These are phyloP conservation scores for Pulveroboletus ravenelii DNA, from an alignment of 768 basidiomycete genomes.

Conservation along the genomic window DNA sequence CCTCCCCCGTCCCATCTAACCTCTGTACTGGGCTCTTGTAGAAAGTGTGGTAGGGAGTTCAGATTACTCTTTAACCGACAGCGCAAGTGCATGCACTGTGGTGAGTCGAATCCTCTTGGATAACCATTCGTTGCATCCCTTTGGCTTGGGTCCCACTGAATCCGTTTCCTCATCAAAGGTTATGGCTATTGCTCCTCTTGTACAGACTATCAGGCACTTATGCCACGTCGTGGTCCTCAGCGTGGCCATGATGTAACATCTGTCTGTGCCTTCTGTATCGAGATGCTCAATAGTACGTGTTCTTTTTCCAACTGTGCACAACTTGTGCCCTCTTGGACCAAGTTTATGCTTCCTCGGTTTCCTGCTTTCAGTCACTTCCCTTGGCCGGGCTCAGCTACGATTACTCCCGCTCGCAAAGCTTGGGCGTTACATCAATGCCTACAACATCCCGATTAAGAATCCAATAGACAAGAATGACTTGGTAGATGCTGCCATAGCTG, in stretches of 20 bases:
- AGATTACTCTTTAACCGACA: slow-evolving; percentile 59
- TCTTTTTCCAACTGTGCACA: not conserved
- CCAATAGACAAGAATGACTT: slow-evolving; percentile 78
- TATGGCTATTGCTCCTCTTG: slow-evolving; percentile 70
- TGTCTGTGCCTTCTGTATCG: slow-evolving; percentile 75
- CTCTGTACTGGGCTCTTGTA: slow-evolving; percentile 40
- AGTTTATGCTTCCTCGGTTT: not conserved
- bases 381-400: slow-evolving; percentile 53
- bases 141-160: not conserved
- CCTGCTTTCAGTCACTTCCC: slow-evolving; percentile 56
- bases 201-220: slow-evolving; percentile 70
- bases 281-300: slow-evolving; percentile 56
- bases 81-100: slow-evolving; percentile 71
- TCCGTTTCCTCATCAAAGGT: slow-evolving; percentile 38
- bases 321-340: not conserved
- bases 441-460: slow-evolving; percentile 57
- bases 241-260: slow-evolving; percentile 60
- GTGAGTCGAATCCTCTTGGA: slow-evolving; percentile 35
- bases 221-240: slow-evolving; percentile 52
- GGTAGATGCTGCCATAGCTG: slow-evolving; percentile 55
- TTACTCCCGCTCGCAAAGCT: slow-evolving; percentile 54
- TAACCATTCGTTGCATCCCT: not conserved
- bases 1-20: slow-evolving; percentile 42
- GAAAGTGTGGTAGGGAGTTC: slow-evolving; percentile 74
- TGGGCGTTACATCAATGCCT: slow-evolving; percentile 65